These are phyloP conservation scores for Alternaria infectoria DNA, from an alignment of 2,329 filamentous ascomycete genomes.

Conservation along the genomic window DNA sequence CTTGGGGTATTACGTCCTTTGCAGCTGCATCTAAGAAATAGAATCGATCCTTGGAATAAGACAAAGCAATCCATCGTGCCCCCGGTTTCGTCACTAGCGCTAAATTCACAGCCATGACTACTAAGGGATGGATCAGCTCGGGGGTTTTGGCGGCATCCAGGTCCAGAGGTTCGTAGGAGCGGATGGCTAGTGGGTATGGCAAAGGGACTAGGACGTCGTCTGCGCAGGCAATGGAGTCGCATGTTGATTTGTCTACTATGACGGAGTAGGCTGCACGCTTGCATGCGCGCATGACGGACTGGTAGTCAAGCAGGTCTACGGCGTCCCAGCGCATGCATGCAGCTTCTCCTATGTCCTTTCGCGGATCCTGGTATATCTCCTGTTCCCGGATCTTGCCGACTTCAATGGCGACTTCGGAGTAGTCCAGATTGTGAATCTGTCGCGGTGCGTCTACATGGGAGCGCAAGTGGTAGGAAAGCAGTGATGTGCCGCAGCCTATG, in stretches of 20 bases:
- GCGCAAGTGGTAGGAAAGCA: constrained; percentile 47
- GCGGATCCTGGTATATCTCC: constrained; percentile 21
- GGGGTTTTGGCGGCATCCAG: constrained; percentile 9
- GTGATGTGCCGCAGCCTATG: constrained; percentile 49
- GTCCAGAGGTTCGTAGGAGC: background rate
- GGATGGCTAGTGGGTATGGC: constrained; percentile 35
- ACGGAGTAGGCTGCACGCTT: constrained; percentile 35
- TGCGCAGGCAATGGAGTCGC: constrained; percentile 47
- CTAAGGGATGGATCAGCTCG: constrained; percentile 44
- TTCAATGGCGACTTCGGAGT: constrained; percentile 44
- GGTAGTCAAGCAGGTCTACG: constrained; percentile 44
- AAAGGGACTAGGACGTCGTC: constrained; percentile 40
- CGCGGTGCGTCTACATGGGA: constrained; percentile 34
- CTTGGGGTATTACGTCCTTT: constrained; percentile 24
- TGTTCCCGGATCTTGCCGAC: constrained; percentile 40
- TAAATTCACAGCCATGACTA: constrained; percentile 50
- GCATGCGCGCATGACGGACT: constrained; percentile 35
- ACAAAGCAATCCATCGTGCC: constrained; percentile 49
- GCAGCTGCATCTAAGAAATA: constrained; percentile 31
- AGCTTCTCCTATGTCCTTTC: background rate
- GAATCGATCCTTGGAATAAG: constrained; percentile 50
- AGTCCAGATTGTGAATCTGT: constrained; percentile 49
- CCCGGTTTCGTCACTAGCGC: constrained; percentile 47
- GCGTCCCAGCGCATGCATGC: constrained; percentile 41
- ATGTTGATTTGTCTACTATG: constrained; percentile 48